Base-by-base conservation (phyloP, 805 yeast genomes). In the Ascoidea asiatica region DNA sequence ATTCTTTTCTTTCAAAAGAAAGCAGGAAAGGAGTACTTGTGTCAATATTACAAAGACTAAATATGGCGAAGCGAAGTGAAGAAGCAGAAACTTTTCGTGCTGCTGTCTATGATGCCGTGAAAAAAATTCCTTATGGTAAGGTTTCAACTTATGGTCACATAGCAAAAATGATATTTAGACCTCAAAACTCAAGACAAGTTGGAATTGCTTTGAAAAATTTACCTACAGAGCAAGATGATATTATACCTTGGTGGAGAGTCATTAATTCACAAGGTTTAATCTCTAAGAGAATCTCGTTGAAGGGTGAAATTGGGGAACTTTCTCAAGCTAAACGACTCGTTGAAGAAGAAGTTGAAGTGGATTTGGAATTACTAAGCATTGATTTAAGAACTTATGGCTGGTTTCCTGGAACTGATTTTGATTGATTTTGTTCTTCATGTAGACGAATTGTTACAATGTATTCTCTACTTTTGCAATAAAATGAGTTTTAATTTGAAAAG, bases 181-280 rank as follows among this genome's bases (percentile, higher is more conserved):
- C 95, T 0, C 70, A 64, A 42, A 79, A 81, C 50, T 69, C 92
- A 1, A 65, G 95, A 5, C 87, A 76, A 48, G 92, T 83, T 1
- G 95, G 95, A 0, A 70, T 72, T 29, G 73, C 88, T 0, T 61
- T 84, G 47, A 84, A 83, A 58, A 64, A 72, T 41, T 63, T 76
- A 13, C 66, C 69, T 1, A 29, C 53, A 39, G 35, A 46, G 4
- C 49, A 47, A 15, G 56, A 62, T 21, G 50, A 61, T 4, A 52
- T 54, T 17, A 70, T 82, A 13, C 90, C 90, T 4, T 84, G 94
- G 94, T 83, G 90, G 90, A 61, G 94, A 35, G 83, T 84, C 1
- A 64, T 84, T 7, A 69, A 72, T 20, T 65, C 82, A n/a, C 60
- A 72, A 17, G 92, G 92, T 0, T 64, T 60, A 18, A 77, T 83